Base-by-base conservation (phyloP, 257 asterid species). In the Solanum chiquidenum region DNA sequence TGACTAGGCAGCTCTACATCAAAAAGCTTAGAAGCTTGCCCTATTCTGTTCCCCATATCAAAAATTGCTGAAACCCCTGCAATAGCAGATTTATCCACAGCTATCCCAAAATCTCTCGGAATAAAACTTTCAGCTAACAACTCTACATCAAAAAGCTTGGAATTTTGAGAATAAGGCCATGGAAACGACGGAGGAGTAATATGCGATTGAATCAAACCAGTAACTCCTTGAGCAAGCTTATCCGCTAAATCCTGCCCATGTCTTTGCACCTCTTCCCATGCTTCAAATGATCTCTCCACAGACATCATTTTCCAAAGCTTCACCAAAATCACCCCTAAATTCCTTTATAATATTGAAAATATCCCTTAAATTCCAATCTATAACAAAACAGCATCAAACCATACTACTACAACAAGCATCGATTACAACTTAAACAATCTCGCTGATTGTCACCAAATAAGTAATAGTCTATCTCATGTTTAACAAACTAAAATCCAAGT, bases 261-360 rank as follows among this genome's bases (percentile, higher is more conserved):
- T 85, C 99, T 93, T 93, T 97, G 99, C 88, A 95, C 98, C 93
- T 97, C 99, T 89, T 97, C 99, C 99, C 99, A 97, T 20, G 98
- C 99, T 80, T 97, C 99, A 86, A 95, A 94, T 5, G 99, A 93
- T 90, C 99, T 92, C 92, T 97, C 99, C 86, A 95, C 96, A 9
- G 99, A 97, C 95, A 97, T 94, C 98, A 93, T 95, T 86, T 71
- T 42, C 89, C 87, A 86, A 12, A 55, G 7, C 82, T 89, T 82
- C 73, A 27, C 74, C 71, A 6, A 35, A 82, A 89, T 42, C 29
- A 31, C 46, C 74, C 35, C 37, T 33, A 35, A 84, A 44, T 46
- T 46, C 34, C 42, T 80, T 44, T 29, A 7, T 2, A 7, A 42
- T 25, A 25, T 77, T 77, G 9, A 42, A 42, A 77, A 21, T 21